phyloP scores from a whole-genome alignment of 257 asterid species.

The Cynanchum wilfordii region DNA sequence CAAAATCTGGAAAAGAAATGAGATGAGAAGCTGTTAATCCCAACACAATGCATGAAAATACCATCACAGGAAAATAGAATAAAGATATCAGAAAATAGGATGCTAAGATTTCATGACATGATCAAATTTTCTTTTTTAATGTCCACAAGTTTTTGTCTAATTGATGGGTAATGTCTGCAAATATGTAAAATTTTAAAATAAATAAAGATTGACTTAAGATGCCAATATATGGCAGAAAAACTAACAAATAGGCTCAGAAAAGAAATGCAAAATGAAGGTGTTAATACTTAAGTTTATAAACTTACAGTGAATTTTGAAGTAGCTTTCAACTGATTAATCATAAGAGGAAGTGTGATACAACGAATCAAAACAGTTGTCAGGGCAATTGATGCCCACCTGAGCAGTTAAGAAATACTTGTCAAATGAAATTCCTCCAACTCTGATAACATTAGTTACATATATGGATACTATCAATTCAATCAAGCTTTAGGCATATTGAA shows the following conservation, averaged over 20 bases:
- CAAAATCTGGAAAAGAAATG: constrained; percentile 57
- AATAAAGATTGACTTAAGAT: constrained; percentile 5
- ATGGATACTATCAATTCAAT: not conserved
- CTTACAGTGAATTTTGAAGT: constrained; percentile 75
- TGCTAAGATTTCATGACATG: not conserved
- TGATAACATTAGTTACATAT: not conserved
- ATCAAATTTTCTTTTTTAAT: not conserved
- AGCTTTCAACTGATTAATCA: constrained; percentile 70
- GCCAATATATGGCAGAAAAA: constrained; percentile 6
- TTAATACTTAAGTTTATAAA: not conserved
- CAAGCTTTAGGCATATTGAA: not conserved
- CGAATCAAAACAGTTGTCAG: constrained; percentile 65
- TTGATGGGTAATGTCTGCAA: not conserved
- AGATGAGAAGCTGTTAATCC: constrained; percentile 10
- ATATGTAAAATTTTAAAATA: not conserved
- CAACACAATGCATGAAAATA: constrained; percentile 3
- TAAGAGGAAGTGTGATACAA: constrained; percentile 49
- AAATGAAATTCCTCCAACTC: not conserved
- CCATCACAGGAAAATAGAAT: no score
- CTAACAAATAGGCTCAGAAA: constrained; percentile 6
- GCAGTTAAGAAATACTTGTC: constrained; percentile 3
- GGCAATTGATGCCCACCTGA: constrained; percentile 87
- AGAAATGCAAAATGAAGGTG: not conserved
- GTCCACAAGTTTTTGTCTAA: not conserved
- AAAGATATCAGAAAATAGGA: not conserved